Evolutionary conservation across 2,329 filamentous ascomycete species (phyloP), one percentile per base, ranked within the genome.

Genomic region (Berkeleyomyces rouxiae): DNA sequence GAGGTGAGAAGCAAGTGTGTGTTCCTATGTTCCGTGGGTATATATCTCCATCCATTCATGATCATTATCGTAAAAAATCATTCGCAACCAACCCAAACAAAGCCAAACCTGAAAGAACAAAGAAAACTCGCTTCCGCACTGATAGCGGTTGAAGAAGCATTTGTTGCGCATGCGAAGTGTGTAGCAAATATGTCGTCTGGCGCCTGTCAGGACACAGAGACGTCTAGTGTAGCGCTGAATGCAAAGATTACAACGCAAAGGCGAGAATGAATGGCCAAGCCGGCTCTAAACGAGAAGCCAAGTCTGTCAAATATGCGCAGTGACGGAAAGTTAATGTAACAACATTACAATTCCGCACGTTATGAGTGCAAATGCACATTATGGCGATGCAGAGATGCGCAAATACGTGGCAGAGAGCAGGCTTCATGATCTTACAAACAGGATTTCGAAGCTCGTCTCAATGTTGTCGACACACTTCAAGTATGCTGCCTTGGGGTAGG

Each of bases 51-150:
- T 46, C 62, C 43, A 65, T 43, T 60, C 61, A 58, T 65, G 59
- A 64, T 64, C 57, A 62, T 65, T 62, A 65, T 65, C 63, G 60
- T 65, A 58, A 65, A 55, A 49, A 60, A 59, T n/a, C 49, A 33
- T 3, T n/a, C 42, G n/a, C 16, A 57, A 58, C 49, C 59, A 61
- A 23, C 42, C 61, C 40, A 58, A 63, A 61, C 39, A 61, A 60
- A 61, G 49, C 60, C 60, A 61, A 53, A 61, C 63, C 63, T 61
- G 61, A 55, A 11, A 37, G 51, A 65, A 65, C 57, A 65, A 65
- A 63, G 58, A 62, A 55, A 65, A 60, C 61, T 65, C 63, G 61
- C 63, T 58, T 64, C 63, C 63, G 60, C 63, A 62, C 63, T 65
- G 63, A 65, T 65, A 62, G 63, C 60, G 60, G 61, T 57, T 55